Conservation (phyloP, 1,284 basidiomycete genomes). For the Peniophora sp. region DNA sequence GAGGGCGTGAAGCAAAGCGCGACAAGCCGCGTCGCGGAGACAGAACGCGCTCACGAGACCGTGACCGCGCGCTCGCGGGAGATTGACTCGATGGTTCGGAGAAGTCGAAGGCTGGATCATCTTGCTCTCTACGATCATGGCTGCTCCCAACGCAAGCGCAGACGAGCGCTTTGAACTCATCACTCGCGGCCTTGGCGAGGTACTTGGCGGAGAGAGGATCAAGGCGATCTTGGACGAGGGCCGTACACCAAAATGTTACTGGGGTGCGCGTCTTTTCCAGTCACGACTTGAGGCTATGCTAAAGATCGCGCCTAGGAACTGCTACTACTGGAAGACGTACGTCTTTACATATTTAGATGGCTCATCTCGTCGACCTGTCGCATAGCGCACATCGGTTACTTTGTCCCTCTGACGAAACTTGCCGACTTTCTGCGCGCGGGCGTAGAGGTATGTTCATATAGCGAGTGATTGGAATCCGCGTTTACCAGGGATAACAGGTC, state of each 20-base stretch:
- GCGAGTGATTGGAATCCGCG: neutral
- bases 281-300: neutral
- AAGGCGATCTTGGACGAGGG: slow-evolving; percentile 79
- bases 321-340: slow-evolving; percentile 91
- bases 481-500: slow-evolving; percentile 49
- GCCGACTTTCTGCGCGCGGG: slow-evolving; percentile 94
- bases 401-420: slow-evolving; percentile 92
- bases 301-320: slow-evolving; percentile 50
- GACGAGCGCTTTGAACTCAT: slow-evolving; percentile 81
- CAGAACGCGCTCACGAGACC: too few species aligned
- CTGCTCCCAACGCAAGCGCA: slow-evolving; percentile 10
- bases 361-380: neutral
- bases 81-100: too few species aligned
- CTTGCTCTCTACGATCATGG: too few species aligned
- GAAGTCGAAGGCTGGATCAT: too few species aligned
- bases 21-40: too few species aligned
- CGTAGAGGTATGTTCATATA: slow-evolving; percentile 49
- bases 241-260: slow-evolving; percentile 76
- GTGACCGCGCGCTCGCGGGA: too few species aligned
- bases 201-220: slow-evolving; percentile 81
- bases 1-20: too few species aligned
- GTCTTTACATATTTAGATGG: slow-evolving; percentile 20
- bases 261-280: slow-evolving; percentile 49
- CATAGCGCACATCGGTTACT: slow-evolving; percentile 93
- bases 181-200: slow-evolving; percentile 82